A percentile compares a stretch with the other conserved stretches of the same genome.
Conservation (phyloP, 1,139 yeast genomes). For the Sugiyamaella castrensis region DNA sequence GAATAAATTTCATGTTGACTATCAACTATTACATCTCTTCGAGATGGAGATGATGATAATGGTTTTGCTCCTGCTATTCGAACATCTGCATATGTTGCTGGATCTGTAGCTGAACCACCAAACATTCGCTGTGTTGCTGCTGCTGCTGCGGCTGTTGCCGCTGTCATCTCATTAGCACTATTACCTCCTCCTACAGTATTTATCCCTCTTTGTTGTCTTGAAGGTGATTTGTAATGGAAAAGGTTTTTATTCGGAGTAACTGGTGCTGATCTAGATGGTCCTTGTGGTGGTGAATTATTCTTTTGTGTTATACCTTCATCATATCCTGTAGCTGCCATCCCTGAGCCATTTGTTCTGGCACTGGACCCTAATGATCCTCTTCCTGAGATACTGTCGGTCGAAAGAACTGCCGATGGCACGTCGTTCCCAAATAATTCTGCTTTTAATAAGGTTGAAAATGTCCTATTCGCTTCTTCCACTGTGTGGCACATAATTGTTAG, state of each 20-base stretch:
- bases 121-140: neutral
- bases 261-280: slow-evolving; percentile 36
- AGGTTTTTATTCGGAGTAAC: slow-evolving; percentile 40
- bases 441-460: slow-evolving; percentile 80
- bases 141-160: no score
- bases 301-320: slow-evolving; percentile 1
- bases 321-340: neutral
- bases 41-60: slow-evolving; percentile 7
- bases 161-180: neutral
- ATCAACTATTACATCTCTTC: slow-evolving; percentile 21
- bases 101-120: slow-evolving; percentile 5
- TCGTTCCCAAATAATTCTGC: slow-evolving; percentile 91
- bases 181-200: slow-evolving; percentile 10
- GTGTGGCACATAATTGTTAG: neutral
- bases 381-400: slow-evolving; percentile 10
- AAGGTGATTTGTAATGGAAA: slow-evolving; percentile 34
- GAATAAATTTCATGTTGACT: slow-evolving; percentile 50
- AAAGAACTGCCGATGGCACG: slow-evolving; percentile 54
- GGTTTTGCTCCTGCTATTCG: no score
- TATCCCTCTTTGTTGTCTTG: slow-evolving; percentile 12
- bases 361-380: slow-evolving; percentile 1
- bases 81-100: neutral
- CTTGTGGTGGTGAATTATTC: slow-evolving; percentile 29
- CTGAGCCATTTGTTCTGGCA: slow-evolving; percentile 8
- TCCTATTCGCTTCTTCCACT: slow-evolving; percentile 80